Evolutionary conservation across 805 yeast genomes (phyloP).

Genomic region (Wickerhamiella spandovensis): DNA sequence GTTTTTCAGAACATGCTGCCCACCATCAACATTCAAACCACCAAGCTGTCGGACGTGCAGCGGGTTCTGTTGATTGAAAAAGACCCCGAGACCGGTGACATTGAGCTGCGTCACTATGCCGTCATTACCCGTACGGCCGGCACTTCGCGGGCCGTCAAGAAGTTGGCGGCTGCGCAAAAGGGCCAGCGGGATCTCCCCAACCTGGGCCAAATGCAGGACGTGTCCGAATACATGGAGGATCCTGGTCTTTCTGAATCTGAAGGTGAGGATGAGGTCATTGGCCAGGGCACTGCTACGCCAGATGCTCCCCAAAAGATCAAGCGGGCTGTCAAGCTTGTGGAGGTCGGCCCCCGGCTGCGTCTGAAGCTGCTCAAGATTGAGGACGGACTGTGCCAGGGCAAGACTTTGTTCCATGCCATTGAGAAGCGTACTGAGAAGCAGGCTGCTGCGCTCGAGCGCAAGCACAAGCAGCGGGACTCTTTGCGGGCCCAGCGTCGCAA

Average conservation of each 20-base stretch:
- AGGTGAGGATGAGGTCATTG: conserved; percentile 60
- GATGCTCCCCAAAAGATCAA: conserved; percentile 30
- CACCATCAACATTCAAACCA: conserved; percentile 74
- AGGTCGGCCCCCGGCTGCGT: conserved; percentile 81
- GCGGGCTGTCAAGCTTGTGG: conserved; percentile 83
- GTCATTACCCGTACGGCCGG: conserved; percentile 71
- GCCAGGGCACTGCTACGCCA: conserved; percentile 13
- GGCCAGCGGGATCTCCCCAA: conserved; percentile 57
- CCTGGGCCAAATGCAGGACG: conserved; percentile 52
- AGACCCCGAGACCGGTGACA: conserved; percentile 52
- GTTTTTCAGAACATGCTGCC: conserved; percentile 95
- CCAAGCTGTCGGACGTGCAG: conserved; percentile 59
- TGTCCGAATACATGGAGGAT: conserved; percentile 71
- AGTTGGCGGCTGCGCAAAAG: conserved; percentile 49
- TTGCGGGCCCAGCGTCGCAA: conserved; percentile 60
- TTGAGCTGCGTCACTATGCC: conserved; percentile 80
- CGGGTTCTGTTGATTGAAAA: conserved; percentile 77
- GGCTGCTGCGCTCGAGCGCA: conserved; percentile 45
- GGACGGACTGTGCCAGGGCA: conserved; percentile 82
- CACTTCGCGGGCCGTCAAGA: conserved; percentile 58
- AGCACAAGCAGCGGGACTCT: conserved; percentile 47
- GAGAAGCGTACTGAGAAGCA: conserved; percentile 54
- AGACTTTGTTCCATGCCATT: conserved; percentile 69
- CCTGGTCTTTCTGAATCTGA: conserved; percentile 85
- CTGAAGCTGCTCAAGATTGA: conserved; percentile 73